phyloP scores from a whole-genome alignment of 345 rosid genomes.

The Eutrema japonicum region DNA sequence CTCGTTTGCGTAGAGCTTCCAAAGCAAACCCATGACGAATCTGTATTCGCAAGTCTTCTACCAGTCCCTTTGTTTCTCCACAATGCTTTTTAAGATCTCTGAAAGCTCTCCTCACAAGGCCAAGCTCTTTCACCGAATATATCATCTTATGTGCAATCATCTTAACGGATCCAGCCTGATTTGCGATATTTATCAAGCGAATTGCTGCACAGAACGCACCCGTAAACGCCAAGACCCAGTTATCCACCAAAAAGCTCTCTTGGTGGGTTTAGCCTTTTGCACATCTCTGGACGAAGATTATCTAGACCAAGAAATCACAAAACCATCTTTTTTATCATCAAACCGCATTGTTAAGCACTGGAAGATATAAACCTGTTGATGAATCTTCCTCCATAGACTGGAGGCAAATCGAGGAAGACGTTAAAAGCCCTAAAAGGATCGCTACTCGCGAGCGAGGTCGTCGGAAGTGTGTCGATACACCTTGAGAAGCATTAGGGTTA shows the following conservation, averaged over 20 bases:
- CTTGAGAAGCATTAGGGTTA: constrained; percentile 24
- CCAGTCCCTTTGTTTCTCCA: constrained; percentile 17
- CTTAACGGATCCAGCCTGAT: neutral
- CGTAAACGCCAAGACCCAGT: neutral
- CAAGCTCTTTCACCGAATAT: constrained; percentile 27
- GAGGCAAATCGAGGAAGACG: constrained; percentile 26
- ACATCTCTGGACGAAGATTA: too few species aligned
- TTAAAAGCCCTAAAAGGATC: neutral
- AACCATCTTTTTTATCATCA: too few species aligned
- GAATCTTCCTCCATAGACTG: neutral
- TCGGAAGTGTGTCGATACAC: neutral
- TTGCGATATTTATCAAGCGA: neutral
- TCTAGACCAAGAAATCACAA: too few species aligned
- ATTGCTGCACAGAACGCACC: neutral
- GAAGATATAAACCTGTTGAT: neutral
- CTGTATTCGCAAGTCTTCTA: neutral
- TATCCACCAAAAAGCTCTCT: too few species aligned
- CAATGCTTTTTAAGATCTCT: constrained; percentile 22
- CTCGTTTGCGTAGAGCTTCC: neutral
- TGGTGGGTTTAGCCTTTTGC: too few species aligned
- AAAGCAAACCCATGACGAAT: constrained; percentile 13
- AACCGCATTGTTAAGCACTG: too few species aligned
- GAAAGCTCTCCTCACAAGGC: constrained; percentile 28
- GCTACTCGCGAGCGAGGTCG: neutral
- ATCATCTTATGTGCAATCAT: constrained; percentile 7